Conservation (phyloP, 1,139 yeast species). For the Arxiozyma bovina region DNA sequence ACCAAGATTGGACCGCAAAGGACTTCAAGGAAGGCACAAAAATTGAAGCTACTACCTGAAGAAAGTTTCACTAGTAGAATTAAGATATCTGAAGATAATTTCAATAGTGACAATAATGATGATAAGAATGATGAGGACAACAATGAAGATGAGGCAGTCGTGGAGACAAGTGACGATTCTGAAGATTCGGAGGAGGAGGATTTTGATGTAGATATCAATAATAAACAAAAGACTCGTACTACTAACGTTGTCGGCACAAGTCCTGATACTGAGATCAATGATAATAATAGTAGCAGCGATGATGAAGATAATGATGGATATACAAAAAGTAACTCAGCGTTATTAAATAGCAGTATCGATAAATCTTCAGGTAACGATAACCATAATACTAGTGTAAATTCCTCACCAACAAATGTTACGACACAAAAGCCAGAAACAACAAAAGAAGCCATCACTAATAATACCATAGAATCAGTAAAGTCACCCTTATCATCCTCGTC, state of each 20-base stretch:
- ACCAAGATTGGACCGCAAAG: slow-evolving; percentile 69
- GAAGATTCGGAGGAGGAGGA: slow-evolving; percentile 1
- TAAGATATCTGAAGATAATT: background rate
- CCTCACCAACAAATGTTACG: background rate
- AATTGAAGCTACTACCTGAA: slow-evolving; percentile 78
- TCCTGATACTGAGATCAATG: background rate
- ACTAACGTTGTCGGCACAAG: slow-evolving; percentile 12
- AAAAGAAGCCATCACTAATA: background rate
- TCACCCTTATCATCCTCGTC: background rate
- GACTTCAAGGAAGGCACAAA: slow-evolving; percentile 80
- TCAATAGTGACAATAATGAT: background rate
- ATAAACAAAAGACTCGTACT: too few species aligned
- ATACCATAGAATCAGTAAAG: background rate
- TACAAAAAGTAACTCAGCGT: background rate
- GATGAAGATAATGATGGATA: background rate
- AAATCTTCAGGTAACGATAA: background rate
- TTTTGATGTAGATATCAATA: background rate
- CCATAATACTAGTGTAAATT: background rate
- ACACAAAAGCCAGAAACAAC: background rate
- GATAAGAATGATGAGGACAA: background rate
- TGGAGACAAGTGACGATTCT: background rate
- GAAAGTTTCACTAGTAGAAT: slow-evolving; percentile 38
- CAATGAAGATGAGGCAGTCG: slow-evolving; percentile 11
- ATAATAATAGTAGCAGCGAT: too few species aligned
- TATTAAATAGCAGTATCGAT: background rate